Base-by-base conservation (phyloP, 306 rosid genomes). In the Dryas alaskensis region DNA sequence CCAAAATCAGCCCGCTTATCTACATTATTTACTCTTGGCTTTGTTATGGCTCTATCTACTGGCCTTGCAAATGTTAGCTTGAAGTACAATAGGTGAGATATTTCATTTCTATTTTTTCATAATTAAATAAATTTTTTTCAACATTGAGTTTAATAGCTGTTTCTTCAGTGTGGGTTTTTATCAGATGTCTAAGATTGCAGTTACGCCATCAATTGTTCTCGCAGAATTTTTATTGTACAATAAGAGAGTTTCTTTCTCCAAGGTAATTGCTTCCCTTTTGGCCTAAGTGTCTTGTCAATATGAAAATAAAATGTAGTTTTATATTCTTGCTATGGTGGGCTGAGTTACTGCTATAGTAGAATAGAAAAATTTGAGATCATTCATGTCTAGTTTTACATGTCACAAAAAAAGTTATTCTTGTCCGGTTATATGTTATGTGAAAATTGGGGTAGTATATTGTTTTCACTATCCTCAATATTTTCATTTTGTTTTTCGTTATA, bases 121-220 rank as follows among this genome's bases (percentile, higher is more conserved):
- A 19, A 61, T 17, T 52, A 60, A 50, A 4, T 73, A 14, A 69
- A 57, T 47, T 70, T 47, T 31, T 73, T 63, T 43, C n/a, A 50
- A 75, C 58, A 25, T 84, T 62, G 61, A 81, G 13, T 67, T 83
- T 81, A 65, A 72, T 77, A 17, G 72, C 82, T 69, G 6, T 77
- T 51, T 83, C 78, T 85, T 63, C 96, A 90, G 98, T 82, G 87
- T 92, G 80, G 96, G 98, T 44, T 90, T 92, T 73, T 92, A 90
- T 86, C 96, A 92, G 90, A 92, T 92, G 96, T 88, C 98, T 71
- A 92, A 92, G 84, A 92, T 92, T 60, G 92, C 94, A 4, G 92
- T 92, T 63, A 88, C 96, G 3, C 94, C 92, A 3, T 87, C 98
- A 51, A 92, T 90, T 82, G 92, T 88, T 78, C 76, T 88, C 48